Percentiles rank a stretch among this genome's conserved stretches.
phyloP scores from a whole-genome alignment of 2,329 filamentous ascomycete species.

The Paramyrothecium roridum region DNA sequence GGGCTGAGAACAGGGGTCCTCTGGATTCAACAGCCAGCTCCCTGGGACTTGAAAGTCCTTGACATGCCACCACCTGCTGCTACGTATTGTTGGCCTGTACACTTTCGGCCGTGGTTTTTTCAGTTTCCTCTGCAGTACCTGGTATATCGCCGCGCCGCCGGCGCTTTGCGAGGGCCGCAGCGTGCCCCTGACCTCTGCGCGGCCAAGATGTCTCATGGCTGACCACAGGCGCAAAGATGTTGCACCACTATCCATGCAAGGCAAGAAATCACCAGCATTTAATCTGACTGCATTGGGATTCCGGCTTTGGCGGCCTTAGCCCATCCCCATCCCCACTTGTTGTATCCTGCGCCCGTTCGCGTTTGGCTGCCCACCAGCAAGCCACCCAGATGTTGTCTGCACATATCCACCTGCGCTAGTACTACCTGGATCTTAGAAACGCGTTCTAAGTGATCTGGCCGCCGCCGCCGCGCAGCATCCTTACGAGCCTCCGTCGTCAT shows the following conservation, averaged over 20 bases:
- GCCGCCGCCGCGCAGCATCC: neutral
- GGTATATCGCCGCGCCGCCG: neutral
- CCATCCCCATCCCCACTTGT: neutral
- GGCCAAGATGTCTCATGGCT: neutral
- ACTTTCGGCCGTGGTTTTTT: neutral
- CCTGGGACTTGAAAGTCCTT: neutral
- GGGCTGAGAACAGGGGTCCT: neutral
- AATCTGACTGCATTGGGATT: neutral
- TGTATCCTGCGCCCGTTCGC: neutral
- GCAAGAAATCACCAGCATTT: neutral
- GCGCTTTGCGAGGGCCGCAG: neutral
- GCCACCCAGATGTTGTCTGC: constrained; percentile 2
- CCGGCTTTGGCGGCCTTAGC: neutral
- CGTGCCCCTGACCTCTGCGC: neutral
- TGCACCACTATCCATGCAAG: neutral
- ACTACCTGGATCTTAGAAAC: neutral
- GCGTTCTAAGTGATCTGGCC: neutral
- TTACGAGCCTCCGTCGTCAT: neutral
- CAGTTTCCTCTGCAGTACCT: neutral
- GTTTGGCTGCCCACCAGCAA: neutral
- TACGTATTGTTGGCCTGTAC: neutral
- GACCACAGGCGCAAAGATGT: neutral
- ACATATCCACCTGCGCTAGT: neutral
- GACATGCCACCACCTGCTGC: neutral
- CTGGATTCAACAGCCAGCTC: neutral